These are phyloP conservation scores for Melanogaster broomeanus DNA, from an alignment of 768 basidiomycete genomes.

Conservation along the genomic window DNA sequence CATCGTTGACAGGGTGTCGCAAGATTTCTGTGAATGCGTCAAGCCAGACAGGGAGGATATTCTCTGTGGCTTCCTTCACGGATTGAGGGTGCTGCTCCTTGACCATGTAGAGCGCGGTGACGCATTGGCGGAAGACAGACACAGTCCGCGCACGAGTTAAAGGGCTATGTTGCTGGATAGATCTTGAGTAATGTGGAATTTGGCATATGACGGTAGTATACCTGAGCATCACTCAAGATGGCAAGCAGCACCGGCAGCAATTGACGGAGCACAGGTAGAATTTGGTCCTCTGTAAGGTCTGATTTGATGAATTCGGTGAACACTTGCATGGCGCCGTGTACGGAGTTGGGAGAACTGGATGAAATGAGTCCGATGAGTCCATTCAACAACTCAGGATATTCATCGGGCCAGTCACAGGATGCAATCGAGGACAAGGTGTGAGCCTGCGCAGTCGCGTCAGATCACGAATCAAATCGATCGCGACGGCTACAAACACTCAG, in stretches of 20 bases:
- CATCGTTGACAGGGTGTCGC: constrained; percentile 60
- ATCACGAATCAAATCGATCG: not conserved
- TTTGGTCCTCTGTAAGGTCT: constrained; percentile 93
- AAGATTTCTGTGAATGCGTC: constrained; percentile 84
- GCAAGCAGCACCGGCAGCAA: constrained; percentile 82
- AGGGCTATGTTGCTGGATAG: constrained; percentile 61
- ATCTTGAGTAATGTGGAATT: constrained; percentile 1
- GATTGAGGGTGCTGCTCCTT: constrained; percentile 89
- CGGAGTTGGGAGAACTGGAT: constrained; percentile 67
- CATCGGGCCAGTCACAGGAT: constrained; percentile 94
- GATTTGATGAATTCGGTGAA: constrained; percentile 93
- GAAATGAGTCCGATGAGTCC: constrained; percentile 77
- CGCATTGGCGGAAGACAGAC: constrained; percentile 87
- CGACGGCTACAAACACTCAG: constrained; percentile 60
- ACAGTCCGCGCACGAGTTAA: constrained; percentile 85
- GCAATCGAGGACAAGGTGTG: constrained; percentile 87
- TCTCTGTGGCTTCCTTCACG: constrained; percentile 78
- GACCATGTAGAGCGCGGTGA: constrained; percentile 90
- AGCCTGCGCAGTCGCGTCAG: constrained; percentile 53
- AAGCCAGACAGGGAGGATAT: constrained; percentile 90
- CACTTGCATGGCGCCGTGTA: constrained; percentile 96
- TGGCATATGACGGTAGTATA: constrained; percentile 29
- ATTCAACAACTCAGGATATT: constrained; percentile 86
- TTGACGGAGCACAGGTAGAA: constrained; percentile 86
- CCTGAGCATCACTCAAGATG: constrained; percentile 78